Base-by-base conservation (phyloP, 148 eudicot genomes). In the Rhododendron henanense region DNA sequence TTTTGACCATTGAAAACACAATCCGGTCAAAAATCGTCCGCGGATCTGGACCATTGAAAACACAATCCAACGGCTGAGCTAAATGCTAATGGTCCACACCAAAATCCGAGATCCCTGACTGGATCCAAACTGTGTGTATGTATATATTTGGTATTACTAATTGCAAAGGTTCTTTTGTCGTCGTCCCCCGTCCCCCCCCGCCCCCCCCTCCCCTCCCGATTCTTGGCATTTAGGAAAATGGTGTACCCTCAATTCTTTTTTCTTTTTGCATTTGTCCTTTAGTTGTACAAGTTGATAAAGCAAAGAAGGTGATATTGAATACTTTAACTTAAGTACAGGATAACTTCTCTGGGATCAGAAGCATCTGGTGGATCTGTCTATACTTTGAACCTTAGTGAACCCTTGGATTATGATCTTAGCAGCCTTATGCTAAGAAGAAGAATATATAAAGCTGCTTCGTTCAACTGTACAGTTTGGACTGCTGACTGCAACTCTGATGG, bases 281-380 rank as follows among this genome's bases (percentile, higher is more conserved):
- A 39, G 85, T 15, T 33, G 55, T 78, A 23, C 81, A n/a, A 86
- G 59, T 51, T 71, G 10, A 47, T 53, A 28, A 18, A 10, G 28
- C 28, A 37, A 31, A 71, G 31, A 19, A 50, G 48, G n/a, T 33
- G 23, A 21, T 76, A 39, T 33, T 88, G 86, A 75, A 79, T 85
- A 80, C 94, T 81, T 96, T 95, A 88, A 96, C 96, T 63, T 33
- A 28, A 89, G 91, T 75, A 88, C 92, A 95, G 98, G 82, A 86
- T 96, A 84, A 92, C 98, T 65, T 92, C 99, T 33, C 88, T 95
- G 90, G 99, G 98, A 53, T 93, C 98, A 83, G 98, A 92, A 47
- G 69, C 85, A 84, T 87, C 89, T 85, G 92, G 95, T 84, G 99
- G 98, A 80, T 90, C 92, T 78, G 91, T 95, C 81, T 85, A 92